phyloP scores from a whole-genome alignment of 139 green algal species.

The Nannochloris sp. region DNA sequence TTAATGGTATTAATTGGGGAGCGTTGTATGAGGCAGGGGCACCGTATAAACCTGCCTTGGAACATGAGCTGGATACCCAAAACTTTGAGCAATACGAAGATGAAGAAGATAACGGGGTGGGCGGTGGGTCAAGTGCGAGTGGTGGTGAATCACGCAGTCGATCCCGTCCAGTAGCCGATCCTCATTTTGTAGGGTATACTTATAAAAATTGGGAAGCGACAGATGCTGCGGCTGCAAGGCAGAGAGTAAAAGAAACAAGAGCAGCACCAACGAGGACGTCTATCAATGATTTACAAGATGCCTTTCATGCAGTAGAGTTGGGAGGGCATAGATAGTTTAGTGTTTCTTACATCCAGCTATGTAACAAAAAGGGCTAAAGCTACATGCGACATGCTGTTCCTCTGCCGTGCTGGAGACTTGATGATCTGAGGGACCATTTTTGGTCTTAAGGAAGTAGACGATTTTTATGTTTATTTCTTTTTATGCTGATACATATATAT shows the following conservation, averaged over 20 bases:
- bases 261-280: neutral
- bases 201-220: constrained; percentile 90
- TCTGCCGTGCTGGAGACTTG: no score
- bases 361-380: no score
- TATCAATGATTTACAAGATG: constrained; percentile 18
- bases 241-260: constrained; percentile 14
- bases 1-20: constrained; percentile 80
- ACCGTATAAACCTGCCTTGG: constrained; percentile 73
- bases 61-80: constrained; percentile 89
- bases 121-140: neutral
- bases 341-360: no score
- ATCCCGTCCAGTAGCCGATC: constrained; percentile 50
- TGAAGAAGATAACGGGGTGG: constrained; percentile 20
- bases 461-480: no score
- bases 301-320: constrained; percentile 11
- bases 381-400: no score
- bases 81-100: constrained; percentile 99
- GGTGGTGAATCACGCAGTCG: constrained; percentile 9
- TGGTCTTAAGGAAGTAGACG: no score
- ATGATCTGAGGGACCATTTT: no score
- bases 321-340: neutral
- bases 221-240: constrained; percentile 5
- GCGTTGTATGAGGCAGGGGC: constrained; percentile 48
- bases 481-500: no score
- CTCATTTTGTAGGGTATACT: constrained; percentile 96